Conservation (phyloP, 257 asterid species). For the Penstemon davidsonii region DNA sequence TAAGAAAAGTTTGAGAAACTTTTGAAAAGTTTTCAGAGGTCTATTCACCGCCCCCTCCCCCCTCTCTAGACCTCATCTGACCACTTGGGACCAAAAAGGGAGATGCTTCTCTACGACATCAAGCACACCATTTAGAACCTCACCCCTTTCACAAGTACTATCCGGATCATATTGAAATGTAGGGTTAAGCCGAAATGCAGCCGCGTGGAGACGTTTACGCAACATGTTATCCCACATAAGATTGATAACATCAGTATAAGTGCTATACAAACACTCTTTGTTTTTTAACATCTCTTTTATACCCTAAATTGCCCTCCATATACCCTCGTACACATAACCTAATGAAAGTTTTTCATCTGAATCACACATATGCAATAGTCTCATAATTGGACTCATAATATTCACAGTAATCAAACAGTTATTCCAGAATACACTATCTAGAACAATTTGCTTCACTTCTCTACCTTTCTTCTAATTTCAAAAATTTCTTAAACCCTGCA, state of each 20-base stretch:
- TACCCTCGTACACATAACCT: constrained; percentile 10
- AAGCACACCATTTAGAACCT: neutral
- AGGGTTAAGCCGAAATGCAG: constrained; percentile 6
- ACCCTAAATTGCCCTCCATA: neutral
- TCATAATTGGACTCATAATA: neutral
- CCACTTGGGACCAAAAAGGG: too few species aligned
- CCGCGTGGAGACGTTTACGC: constrained; percentile 4
- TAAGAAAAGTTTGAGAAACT: too few species aligned
- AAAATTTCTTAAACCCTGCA: neutral
- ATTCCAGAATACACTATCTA: constrained; percentile 9
- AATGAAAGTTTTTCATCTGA: constrained; percentile 8
- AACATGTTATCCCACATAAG: constrained; percentile 15
- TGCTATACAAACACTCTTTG: neutral
- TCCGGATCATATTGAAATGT: neutral
- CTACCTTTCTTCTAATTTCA: neutral
- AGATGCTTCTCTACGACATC: neutral
- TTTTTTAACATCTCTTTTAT: neutral
- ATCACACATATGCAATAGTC: constrained; percentile 5
- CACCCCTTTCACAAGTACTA: neutral
- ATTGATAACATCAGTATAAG: neutral
- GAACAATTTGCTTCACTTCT: neutral
- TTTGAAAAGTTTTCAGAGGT: too few species aligned
- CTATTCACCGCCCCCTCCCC: too few species aligned
- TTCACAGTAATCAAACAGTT: constrained; percentile 9
- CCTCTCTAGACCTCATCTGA: too few species aligned